Base-by-base conservation (phyloP, 208 protist genomes). In the Dictyostelium gargantuum region DNA sequence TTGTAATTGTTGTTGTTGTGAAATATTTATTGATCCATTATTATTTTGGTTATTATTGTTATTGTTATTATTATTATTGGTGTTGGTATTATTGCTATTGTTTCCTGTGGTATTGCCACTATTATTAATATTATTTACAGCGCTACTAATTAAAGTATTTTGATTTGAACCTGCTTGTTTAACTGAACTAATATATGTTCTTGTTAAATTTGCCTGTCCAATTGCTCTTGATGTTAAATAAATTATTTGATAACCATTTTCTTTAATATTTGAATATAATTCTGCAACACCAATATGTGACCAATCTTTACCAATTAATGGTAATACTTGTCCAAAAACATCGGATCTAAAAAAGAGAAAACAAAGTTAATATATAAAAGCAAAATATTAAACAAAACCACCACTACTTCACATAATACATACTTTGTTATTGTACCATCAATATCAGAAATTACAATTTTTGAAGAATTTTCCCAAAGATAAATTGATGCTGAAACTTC, bases 391-490 rank as follows among this genome's bases (percentile, higher is more conserved):
- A n/a, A n/a, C n/a, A n/a, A n/a, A n/a, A n/a, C n/a, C n/a, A n/a
- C n/a, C n/a, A n/a, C n/a, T n/a, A n/a, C n/a, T n/a, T n/a, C n/a
- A n/a, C n/a, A n/a, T n/a, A n/a, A n/a, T n/a, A 50, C 46, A 15
- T 50, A 50, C 46, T 98, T 98, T 2, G 99, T 99, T 84, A 99
- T 98, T 1, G 99, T 99, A 68, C 99, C 99, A 95, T 99, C 99
- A 32, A 99, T 97, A 94, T 99, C 99, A 54, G 97, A 98, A 68
- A 99, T 98, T 44, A 99, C 98, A 91, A 99, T 96, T 76, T 98
- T 98, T 73, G 97, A 96, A 10, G 84, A 95, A 85, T 95, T 95
- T n/a, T 97, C 93, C 97, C 98, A 99, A 23, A 99, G 95, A 84
- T 98, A 99, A 42, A 99, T 97, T 6, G 54, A 80, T 15, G 48